These are phyloP conservation scores for Aspergillus cavernicola DNA, from an alignment of 495 filamentous ascomycete genomes.

Conservation along the genomic window DNA sequence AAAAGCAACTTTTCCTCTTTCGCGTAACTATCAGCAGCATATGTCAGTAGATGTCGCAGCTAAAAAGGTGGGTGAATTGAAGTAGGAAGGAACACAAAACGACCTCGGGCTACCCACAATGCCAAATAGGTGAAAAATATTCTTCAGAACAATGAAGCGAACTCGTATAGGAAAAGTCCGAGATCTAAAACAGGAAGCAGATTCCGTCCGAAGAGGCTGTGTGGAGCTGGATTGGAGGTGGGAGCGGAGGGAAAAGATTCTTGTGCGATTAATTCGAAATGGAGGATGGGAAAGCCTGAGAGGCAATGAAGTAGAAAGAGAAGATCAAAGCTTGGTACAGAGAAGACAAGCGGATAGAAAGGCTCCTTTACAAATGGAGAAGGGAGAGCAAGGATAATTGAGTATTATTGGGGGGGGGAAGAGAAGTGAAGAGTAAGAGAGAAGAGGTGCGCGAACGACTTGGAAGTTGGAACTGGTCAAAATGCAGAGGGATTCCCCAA, in stretches of 20 bases:
- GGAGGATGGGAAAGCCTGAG: conserved; percentile 13
- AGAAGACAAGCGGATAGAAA: background rate
- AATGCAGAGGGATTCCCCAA: conserved; percentile 1
- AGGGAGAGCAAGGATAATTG: conserved; percentile 4
- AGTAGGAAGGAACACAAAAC: conserved; percentile 5
- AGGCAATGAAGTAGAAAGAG: background rate
- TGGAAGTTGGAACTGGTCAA: conserved; percentile 3
- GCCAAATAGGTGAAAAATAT: conserved; percentile 26
- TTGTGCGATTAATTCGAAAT: conserved; percentile 28
- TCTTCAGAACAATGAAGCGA: conserved; percentile 20
- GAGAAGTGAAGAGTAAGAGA: conserved; percentile 1
- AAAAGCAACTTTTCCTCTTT: conserved; percentile 13
- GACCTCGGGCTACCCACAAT: conserved; percentile 29
- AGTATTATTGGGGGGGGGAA: conserved; percentile 11
- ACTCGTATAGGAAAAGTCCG: background rate
- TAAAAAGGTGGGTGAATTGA: background rate
- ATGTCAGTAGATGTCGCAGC: conserved; percentile 11
- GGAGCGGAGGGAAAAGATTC: conserved; percentile 24
- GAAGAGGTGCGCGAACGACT: background rate
- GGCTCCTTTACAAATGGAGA: background rate
- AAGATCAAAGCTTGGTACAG: background rate
- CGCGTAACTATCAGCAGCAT: conserved; percentile 16
- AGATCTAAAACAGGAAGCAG: conserved; percentile 18
- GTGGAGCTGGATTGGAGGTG: conserved; percentile 13
- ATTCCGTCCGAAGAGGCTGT: conserved; percentile 2